These are phyloP conservation scores for Dactylis glomerata DNA, from an alignment of 176 grass and related monocot genomes.

Conservation along the genomic window DNA sequence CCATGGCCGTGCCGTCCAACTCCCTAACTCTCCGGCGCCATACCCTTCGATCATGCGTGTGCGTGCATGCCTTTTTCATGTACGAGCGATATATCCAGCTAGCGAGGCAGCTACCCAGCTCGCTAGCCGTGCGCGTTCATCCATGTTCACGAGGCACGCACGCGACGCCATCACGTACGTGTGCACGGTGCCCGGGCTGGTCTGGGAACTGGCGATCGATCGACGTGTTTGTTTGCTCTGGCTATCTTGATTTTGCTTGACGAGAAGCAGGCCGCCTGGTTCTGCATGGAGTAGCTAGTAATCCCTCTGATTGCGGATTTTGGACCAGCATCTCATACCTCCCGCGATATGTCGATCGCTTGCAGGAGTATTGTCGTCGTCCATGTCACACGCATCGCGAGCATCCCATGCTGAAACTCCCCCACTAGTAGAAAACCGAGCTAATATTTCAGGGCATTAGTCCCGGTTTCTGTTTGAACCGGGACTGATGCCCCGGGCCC, in stretches of 20 bases:
- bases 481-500: no score
- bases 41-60: not conserved
- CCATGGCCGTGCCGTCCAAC: not conserved
- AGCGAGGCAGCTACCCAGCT: not conserved
- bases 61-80: not conserved
- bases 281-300: no score
- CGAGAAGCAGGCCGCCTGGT: not conserved
- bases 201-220: not conserved
- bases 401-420: no score
- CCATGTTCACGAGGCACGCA: no score
- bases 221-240: not conserved
- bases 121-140: no score
- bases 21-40: not conserved
- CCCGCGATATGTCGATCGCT: not conserved
- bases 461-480: no score
- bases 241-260: not conserved
- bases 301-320: not conserved
- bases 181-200: not conserved
- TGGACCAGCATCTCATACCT: not conserved
- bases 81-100: no score
- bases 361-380: not conserved
- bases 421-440: no score
- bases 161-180: no score
- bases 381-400: no score
- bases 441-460: no score